Conservation (phyloP, 148 eudicot genomes). For the Pouteria glomerata region DNA sequence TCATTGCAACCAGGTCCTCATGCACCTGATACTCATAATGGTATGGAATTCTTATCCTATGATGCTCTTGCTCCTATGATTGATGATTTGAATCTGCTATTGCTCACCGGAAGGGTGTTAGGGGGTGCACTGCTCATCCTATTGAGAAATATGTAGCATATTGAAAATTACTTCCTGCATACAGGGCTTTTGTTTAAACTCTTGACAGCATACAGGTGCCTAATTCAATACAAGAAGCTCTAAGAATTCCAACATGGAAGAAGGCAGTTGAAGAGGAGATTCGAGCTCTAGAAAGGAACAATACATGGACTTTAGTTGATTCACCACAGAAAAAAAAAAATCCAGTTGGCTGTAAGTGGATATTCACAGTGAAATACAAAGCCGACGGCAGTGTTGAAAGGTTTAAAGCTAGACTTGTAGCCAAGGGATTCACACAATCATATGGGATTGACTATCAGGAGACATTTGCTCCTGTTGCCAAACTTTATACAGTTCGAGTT, state of each 20-base stretch:
- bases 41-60: no score
- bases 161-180: no score
- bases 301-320: not conserved
- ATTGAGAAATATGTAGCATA: no score
- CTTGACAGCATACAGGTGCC: not conserved
- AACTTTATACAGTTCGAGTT: not conserved
- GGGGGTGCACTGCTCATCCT: no score
- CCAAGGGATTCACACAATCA: not conserved
- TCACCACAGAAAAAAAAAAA: not conserved
- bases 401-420: constrained; percentile 5
- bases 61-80: no score
- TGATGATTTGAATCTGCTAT: no score
- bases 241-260: not conserved
- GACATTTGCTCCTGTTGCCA: not conserved
- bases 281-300: not conserved
- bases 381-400: not conserved
- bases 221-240: not conserved
- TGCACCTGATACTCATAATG: no score
- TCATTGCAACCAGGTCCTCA: no score
- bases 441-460: not conserved
- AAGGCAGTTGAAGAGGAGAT: not conserved
- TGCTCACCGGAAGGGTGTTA: no score
- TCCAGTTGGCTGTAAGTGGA: constrained; percentile 4
- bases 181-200: no score
- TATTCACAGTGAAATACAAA: constrained; percentile 5